Percentiles rank a stretch among this genome's conserved stretches.
Evolutionary conservation across 345 rosid genomes (phyloP).

Genomic region (Ceriops zippeliana): DNA sequence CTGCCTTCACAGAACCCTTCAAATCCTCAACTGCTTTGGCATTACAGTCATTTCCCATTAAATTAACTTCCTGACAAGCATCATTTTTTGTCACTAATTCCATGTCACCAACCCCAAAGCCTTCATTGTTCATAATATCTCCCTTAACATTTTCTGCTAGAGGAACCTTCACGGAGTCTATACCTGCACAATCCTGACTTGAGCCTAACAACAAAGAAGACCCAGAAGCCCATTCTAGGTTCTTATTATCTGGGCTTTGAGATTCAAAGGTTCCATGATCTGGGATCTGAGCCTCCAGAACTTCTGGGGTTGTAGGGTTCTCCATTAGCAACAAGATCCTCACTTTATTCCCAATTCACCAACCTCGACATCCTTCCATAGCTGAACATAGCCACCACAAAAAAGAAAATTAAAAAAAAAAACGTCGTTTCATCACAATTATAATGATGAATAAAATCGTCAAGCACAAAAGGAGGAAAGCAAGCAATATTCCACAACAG

Average conservation of each 20-base stretch:
- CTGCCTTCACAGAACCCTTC: conserved; percentile 1
- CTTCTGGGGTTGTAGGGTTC: conserved; percentile 38
- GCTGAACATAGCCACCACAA: conserved; percentile 24
- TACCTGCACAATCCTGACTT: conserved; percentile 19
- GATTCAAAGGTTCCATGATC: conserved; percentile 42
- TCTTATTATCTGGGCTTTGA: not conserved
- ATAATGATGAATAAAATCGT: not conserved
- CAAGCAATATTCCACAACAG: not conserved
- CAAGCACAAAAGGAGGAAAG: not conserved
- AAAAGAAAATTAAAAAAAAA: not conserved
- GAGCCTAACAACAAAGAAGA: conserved; percentile 21
- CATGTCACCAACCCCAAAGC: conserved; percentile 1
- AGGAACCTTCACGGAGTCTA: conserved; percentile 18
- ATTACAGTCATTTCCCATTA: conserved; percentile 14
- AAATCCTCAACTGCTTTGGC: conserved; percentile 8
- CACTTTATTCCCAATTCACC: not conserved
- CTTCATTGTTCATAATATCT: conserved; percentile 15
- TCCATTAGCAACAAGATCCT: conserved; percentile 28
- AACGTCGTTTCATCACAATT: not conserved
- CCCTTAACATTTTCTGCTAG: conserved; percentile 17
- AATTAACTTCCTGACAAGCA: conserved; percentile 17
- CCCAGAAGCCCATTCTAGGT: conserved; percentile 24
- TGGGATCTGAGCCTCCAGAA: conserved; percentile 37
- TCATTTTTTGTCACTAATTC: conserved; percentile 9
- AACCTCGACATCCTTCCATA: conserved; percentile 11